Conservation (phyloP, 2,329 filamentous ascomycete species). For the Coniochaeta sp. region DNA sequence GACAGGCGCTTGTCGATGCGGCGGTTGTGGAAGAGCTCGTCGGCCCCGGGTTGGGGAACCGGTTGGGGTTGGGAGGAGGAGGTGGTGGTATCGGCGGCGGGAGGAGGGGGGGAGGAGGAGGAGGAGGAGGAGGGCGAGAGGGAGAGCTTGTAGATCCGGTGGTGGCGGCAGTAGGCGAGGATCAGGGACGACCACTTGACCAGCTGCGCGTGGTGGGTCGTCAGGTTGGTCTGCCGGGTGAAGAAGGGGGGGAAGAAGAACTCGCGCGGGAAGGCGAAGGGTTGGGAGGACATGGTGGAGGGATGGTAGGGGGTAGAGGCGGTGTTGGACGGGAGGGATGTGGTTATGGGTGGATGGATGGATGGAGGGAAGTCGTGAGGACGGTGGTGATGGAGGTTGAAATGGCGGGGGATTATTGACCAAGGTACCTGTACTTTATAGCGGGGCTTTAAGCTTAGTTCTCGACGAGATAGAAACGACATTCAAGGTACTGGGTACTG, state of each 20-base stretch:
- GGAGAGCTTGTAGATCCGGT: constrained; percentile 69
- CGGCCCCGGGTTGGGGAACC: constrained; percentile 10
- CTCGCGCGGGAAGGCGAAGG: constrained; percentile 53
- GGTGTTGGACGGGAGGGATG: not conserved
- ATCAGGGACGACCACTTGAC: constrained; percentile 82
- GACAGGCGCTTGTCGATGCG: constrained; percentile 43
- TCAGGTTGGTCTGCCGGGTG: constrained; percentile 69
- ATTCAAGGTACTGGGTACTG: too few relatives aligned
- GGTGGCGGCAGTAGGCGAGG: constrained; percentile 72
- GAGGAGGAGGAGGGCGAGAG: constrained; percentile 44
- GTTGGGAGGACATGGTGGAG: not conserved
- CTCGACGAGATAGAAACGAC: too few relatives aligned
- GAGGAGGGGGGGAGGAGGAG: too few relatives aligned
- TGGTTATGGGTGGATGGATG: not conserved
- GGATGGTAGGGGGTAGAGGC: not conserved
- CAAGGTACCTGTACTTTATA: not conserved
- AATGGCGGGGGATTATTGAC: not conserved
- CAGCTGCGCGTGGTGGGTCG: constrained; percentile 68
- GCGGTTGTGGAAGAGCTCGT: constrained; percentile 51
- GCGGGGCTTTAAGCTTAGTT: too few relatives aligned
- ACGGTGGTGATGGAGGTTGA: not conserved
- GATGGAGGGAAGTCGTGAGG: not conserved
- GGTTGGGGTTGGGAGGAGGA: constrained; percentile 6
- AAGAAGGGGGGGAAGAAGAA: constrained; percentile 82
- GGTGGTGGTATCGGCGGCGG: too few relatives aligned